Evolutionary conservation across 768 basidiomycete genomes (phyloP).

Genomic region (Suillus brevipes): DNA sequence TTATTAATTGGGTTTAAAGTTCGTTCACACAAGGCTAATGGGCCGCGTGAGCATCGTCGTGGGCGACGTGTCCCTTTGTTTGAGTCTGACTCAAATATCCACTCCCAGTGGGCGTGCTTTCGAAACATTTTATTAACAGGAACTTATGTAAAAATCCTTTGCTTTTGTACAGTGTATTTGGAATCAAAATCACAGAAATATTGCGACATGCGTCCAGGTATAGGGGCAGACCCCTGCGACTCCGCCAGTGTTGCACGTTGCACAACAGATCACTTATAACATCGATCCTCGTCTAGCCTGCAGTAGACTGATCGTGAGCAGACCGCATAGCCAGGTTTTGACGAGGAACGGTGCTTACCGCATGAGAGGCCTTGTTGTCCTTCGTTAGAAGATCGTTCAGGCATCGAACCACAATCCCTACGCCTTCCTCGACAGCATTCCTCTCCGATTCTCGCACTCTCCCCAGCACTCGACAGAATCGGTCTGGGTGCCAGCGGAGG

Average conservation of each 20-base stretch:
- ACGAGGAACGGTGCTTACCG: slow-evolving; percentile 17
- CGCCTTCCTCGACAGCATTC: slow-evolving; percentile 56
- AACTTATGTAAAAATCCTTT: not conserved
- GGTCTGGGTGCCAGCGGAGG: slow-evolving; percentile 81
- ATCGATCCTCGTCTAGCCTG: slow-evolving; percentile 22
- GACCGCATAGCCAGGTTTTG: too few relatives aligned
- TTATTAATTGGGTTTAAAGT: too few relatives aligned
- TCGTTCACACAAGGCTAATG: too few relatives aligned
- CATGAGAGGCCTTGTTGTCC: slow-evolving; percentile 24
- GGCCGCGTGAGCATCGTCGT: too few relatives aligned
- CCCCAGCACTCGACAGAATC: slow-evolving; percentile 58
- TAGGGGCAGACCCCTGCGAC: not conserved
- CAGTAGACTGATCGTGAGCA: not conserved
- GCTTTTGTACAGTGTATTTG: not conserved
- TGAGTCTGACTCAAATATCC: too few relatives aligned
- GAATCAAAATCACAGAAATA: not conserved
- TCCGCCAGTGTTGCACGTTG: not conserved
- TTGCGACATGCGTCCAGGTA: not conserved
- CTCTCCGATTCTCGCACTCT: slow-evolving; percentile 56
- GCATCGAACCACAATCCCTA: slow-evolving; percentile 64
- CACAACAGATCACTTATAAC: not conserved
- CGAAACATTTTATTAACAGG: not conserved
- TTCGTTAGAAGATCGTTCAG: slow-evolving; percentile 64
- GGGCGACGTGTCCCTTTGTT: too few relatives aligned
- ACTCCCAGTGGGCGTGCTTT: too few relatives aligned